A percentile compares a stretch with the other conserved stretches of the same genome.
These are phyloP conservation scores for Botrytis porri DNA, from an alignment of 2,329 filamentous ascomycete species.

Conservation along the genomic window DNA sequence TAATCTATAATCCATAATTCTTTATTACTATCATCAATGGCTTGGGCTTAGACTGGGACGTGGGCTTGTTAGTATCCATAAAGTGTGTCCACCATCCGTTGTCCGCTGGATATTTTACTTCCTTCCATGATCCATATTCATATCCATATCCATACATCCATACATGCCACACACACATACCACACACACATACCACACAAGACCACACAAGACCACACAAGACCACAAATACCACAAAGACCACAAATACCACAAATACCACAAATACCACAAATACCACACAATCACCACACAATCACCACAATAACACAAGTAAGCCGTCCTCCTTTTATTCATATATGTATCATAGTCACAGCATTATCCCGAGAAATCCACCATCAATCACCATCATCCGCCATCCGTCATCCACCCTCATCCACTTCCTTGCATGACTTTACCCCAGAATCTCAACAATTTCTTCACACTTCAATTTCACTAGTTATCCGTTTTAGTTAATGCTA, in stretches of 20 bases:
- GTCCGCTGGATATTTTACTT: background rate
- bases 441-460: slow-evolving; percentile 13
- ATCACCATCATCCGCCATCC: background rate
- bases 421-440: slow-evolving; percentile 13
- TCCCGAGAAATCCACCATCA: background rate
- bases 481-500: background rate
- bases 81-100: background rate
- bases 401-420: background rate
- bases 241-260: background rate
- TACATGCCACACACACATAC: background rate
- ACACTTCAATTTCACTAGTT: background rate
- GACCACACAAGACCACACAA: no score
- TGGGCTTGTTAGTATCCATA: background rate
- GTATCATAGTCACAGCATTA: background rate
- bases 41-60: background rate
- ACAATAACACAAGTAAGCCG: background rate
- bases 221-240: background rate
- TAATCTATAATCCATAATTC: background rate
- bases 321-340: background rate
- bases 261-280: no score
- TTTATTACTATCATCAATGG: background rate
- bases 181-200: no score
- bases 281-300: no score
- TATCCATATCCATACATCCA: background rate
- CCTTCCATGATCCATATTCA: background rate